Base-by-base conservation (phyloP, 2,329 filamentous ascomycete species). In the Fusarium dimerum region DNA sequence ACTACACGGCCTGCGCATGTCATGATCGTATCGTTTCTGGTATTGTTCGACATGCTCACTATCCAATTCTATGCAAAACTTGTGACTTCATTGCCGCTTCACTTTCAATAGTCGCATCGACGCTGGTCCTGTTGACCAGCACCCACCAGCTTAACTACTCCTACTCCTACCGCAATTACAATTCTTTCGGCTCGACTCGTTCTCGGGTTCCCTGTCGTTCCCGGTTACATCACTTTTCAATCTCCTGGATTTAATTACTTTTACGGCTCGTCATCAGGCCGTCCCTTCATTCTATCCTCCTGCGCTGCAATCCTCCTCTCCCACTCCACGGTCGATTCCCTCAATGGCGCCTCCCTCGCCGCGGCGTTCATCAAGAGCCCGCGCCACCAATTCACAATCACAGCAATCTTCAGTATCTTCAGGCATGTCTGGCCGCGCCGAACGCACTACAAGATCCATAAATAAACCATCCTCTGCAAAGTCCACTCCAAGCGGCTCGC, bases 331-430 rank as follows among this genome's bases (percentile, higher is more conserved):
- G 52, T 48, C 56, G 51, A 48, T 61, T 52, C 52, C 45, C 71
- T 77, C 76, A 78, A 83, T 83, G 82, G 81, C 82, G 78, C 81
- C 78, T 68, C 76, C 76, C 64, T 83, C 88, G 70, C 90, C 89
- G 71, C 88, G 93, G 76, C 90, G 93, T 72, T 96, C 92, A 68
- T 94, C 92, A 74, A 87, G 93, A 82, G 91, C 91, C 78, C 89
- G 90, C 70, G 85, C 85, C 68, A 86, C 84, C 65, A 89, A 92
- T 78, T 82, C 86, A 67, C 83, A 85, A 74, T 85, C 87, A 65
- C 86, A 90, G 65, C 87, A 90, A 65, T 90, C 89, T 58, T 91
- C 89, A 57, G 86, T 89, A 45, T 93, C 90, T 40, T 92, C 86
- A 54, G 88, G 88, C 67, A 86, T 89, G 40, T 92, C 90, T 56